Evolutionary conservation across 176 grass and related monocot species (phyloP).

Genomic region (Eleusine indica): DNA sequence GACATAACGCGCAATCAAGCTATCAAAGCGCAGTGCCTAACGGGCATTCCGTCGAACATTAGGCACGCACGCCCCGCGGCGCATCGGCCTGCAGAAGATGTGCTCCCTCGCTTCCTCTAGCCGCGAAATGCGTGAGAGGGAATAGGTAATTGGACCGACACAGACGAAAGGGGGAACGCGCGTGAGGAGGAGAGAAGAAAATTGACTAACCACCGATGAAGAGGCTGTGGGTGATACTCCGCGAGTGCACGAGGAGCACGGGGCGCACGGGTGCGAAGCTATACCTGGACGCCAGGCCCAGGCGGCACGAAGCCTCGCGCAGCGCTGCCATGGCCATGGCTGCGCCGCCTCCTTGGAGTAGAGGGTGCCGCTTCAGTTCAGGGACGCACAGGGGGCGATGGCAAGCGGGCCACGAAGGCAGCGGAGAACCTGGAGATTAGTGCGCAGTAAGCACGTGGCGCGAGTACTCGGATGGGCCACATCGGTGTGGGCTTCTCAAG

Average conservation of each 20-base stretch:
- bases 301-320: slow-evolving; percentile 35
- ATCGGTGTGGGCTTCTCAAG: too few species aligned
- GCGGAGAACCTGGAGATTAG: too few species aligned
- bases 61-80: not conserved
- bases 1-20: not conserved
- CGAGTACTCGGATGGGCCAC: too few species aligned
- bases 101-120: not conserved
- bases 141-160: not conserved
- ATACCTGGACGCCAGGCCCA: slow-evolving; percentile 11
- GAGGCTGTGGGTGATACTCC: slow-evolving; percentile 52
- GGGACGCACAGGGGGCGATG: not conserved
- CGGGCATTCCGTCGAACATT: slow-evolving; percentile 42
- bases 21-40: not conserved
- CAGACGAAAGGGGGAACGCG: not conserved
- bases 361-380: not conserved
- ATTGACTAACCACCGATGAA: slow-evolving; percentile 43
- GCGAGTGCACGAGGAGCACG: slow-evolving; percentile 39
- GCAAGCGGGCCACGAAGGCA: slow-evolving; percentile 16
- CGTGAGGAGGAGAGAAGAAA: not conserved
- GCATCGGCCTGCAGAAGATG: not conserved
- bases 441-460: too few species aligned
- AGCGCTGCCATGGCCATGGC: slow-evolving; percentile 46
- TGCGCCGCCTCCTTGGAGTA: not conserved
- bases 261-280: not conserved
- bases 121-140: not conserved